phyloP scores from a whole-genome alignment of 768 basidiomycete species.

The Basidioascus undulatus region DNA sequence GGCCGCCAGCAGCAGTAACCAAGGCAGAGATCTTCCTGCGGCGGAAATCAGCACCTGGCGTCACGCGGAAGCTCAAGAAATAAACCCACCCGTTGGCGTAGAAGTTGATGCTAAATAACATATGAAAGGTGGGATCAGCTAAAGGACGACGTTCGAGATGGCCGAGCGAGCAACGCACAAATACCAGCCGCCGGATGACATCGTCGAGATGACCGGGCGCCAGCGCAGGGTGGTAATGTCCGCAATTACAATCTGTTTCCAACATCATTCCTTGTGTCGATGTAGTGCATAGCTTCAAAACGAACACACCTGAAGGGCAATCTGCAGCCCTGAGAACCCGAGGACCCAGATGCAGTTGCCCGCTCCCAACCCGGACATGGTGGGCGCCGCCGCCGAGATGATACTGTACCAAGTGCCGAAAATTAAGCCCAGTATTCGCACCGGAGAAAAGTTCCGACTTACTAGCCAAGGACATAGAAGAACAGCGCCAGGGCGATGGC shows the following conservation, averaged over 20 bases:
- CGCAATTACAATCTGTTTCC: slow-evolving; percentile 40
- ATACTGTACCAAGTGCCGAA: no score
- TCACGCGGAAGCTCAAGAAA: no score
- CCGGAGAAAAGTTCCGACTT: no score
- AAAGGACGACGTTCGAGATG: no score
- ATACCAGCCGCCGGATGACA: slow-evolving; percentile 29
- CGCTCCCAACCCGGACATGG: slow-evolving; percentile 25
- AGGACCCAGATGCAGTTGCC: slow-evolving; percentile 31
- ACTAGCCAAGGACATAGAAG: slow-evolving; percentile 1
- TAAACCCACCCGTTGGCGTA: slow-evolving; percentile 44
- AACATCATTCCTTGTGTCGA: no score
- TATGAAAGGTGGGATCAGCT: no score
- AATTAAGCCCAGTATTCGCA: no score
- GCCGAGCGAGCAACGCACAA: no score
- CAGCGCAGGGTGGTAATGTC: slow-evolving; percentile 35
- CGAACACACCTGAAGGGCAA: slow-evolving; percentile 29
- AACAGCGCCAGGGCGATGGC: neutral
- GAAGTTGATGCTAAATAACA: slow-evolving; percentile 36
- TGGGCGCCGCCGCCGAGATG: slow-evolving; percentile 29
- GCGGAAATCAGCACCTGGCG: no score
- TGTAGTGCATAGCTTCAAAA: no score
- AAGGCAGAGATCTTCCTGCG: slow-evolving; percentile 31
- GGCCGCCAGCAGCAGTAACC: slow-evolving; percentile 18
- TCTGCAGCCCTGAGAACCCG: slow-evolving; percentile 28
- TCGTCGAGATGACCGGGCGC: slow-evolving; percentile 32